Percentiles rank a stretch among this genome's conserved stretches.
phyloP scores from a whole-genome alignment of 495 filamentous ascomycete genomes.

The Lasiosphaeria miniovina region DNA sequence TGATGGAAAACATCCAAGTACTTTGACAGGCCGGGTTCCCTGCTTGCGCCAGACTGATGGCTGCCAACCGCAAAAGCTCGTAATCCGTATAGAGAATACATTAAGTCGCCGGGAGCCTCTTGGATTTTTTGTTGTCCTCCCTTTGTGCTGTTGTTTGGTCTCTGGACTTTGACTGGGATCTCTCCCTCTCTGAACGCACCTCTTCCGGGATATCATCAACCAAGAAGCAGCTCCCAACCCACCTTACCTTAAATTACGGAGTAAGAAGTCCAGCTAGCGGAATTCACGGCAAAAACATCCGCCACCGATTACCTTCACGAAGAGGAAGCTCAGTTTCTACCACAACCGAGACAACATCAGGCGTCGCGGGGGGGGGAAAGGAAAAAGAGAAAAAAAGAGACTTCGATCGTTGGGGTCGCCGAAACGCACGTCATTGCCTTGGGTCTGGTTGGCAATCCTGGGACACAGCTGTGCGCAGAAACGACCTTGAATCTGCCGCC shows the following conservation, averaged over 20 bases:
- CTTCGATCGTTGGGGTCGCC: too few relatives aligned
- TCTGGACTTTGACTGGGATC: not conserved
- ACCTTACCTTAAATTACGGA: not conserved
- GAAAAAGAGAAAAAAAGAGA: not conserved
- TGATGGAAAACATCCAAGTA: constrained; percentile 44
- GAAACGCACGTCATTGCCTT: too few relatives aligned
- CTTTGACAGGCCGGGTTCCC: constrained; percentile 17
- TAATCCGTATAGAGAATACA: constrained; percentile 5
- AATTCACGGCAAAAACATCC: too few relatives aligned
- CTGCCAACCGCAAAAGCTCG: constrained; percentile 2
- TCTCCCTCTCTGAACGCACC: too few relatives aligned
- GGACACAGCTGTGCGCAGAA: too few relatives aligned
- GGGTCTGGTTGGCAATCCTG: too few relatives aligned
- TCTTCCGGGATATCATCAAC: not conserved
- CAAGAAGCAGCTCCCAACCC: not conserved
- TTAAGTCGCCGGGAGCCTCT: not conserved
- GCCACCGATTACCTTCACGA: too few relatives aligned
- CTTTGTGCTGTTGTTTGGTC: not conserved
- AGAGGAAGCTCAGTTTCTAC: too few relatives aligned
- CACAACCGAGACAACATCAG: too few relatives aligned
- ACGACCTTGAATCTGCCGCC: not conserved
- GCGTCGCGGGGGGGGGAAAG: not conserved
- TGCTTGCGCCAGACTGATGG: not conserved
- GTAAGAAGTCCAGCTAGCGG: too few relatives aligned
- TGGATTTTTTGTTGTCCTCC: constrained; percentile 1